Base-by-base conservation (phyloP, 495 filamentous ascomycete genomes). In the Podospora pseudoanserina region DNA sequence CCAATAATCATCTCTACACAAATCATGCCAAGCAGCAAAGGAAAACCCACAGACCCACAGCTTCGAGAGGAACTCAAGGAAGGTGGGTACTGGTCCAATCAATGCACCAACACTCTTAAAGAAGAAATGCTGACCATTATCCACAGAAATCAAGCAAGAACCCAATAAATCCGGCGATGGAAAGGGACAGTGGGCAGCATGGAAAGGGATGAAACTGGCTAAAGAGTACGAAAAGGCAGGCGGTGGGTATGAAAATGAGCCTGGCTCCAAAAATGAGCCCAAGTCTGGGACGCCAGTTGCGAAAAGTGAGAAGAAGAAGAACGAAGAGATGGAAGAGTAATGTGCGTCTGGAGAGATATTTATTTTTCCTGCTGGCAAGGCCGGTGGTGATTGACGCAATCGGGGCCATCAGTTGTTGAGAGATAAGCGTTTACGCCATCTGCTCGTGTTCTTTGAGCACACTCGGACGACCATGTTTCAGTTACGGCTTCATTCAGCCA, bases 161-260 rank as follows among this genome's bases (percentile, higher is more conserved):
- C 77, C 80, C 9, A 86, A 86, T 68, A 86, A 86, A 71, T 83
- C 85, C 20, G 84, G 85, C 1, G 75, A 78, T 57, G 85, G 84
- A 34, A 78, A 86, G 65, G 84, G 84, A 11, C 81, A 86, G 65
- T 84, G 82, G 85, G 78, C 82, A 19, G 85, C 84, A 11, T 87
- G 85, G 84, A 87, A 87, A 78, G 84, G 83, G 53, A 69, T 76
- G 63, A 87, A 86, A 73, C 76, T 86, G 20, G 79, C 80, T 18
- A 83, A 86, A 71, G 83, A 86, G 70, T 86, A 86, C 69, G 84
- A 87, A 70, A 80, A 79, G 68, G 74, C 77, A 27, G 84, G 84
- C 13, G 84, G 84, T 5, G 77, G 73, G 19, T 87, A 86, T 70
- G 83, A 84, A 65, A 82, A 87, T 65, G 78, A 82, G 55, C 67